These are phyloP conservation scores for Metarhizium anisopliae DNA, from an alignment of 2,329 filamentous ascomycete species.

Conservation along the genomic window DNA sequence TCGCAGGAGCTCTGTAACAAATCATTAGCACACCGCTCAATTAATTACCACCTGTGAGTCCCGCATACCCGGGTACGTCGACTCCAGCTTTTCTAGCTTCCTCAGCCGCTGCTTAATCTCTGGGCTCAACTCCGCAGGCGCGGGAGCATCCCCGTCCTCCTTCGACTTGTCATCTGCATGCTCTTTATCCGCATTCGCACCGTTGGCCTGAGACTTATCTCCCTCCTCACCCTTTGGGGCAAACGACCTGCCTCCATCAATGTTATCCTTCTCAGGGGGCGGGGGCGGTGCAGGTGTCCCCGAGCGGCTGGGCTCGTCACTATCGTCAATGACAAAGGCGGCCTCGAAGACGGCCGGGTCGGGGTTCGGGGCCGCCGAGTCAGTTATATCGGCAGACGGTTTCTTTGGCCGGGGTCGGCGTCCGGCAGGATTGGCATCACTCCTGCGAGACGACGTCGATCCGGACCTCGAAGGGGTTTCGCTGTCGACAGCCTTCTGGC, in stretches of 20 bases:
- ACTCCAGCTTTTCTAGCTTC: slow-evolving; percentile 83
- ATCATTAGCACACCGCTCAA: background rate
- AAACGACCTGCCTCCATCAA: slow-evolving; percentile 10
- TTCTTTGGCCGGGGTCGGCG: slow-evolving; percentile 31
- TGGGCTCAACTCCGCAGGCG: slow-evolving; percentile 51
- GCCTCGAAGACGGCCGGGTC: slow-evolving; percentile 84
- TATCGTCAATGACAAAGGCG: slow-evolving; percentile 79
- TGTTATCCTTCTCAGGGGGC: slow-evolving; percentile 25
- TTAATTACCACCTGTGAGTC: slow-evolving; percentile 3
- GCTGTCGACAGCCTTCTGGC: slow-evolving; percentile 50
- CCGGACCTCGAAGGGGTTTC: slow-evolving; percentile 30
- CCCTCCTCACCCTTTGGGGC: slow-evolving; percentile 11
- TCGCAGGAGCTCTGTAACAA: slow-evolving; percentile 62
- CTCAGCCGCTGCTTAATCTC: slow-evolving; percentile 69
- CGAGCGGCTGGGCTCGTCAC: slow-evolving; percentile 56
- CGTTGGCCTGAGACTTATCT: slow-evolving; percentile 13
- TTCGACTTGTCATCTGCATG: slow-evolving; percentile 8
- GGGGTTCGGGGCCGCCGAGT: slow-evolving; percentile 42
- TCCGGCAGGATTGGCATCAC: slow-evolving; percentile 21
- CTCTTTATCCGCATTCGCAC: slow-evolving; percentile 13
- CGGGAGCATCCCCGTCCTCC: slow-evolving; percentile 1
- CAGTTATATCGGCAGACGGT: slow-evolving; percentile 23
- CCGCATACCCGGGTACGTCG: slow-evolving; percentile 67
- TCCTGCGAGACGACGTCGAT: slow-evolving; percentile 30
- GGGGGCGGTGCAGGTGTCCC: slow-evolving; percentile 43